Evolutionary conservation across 1,284 basidiomycete genomes (phyloP), one percentile per base, ranked within the genome.

Genomic region (Tremellales sp.): DNA sequence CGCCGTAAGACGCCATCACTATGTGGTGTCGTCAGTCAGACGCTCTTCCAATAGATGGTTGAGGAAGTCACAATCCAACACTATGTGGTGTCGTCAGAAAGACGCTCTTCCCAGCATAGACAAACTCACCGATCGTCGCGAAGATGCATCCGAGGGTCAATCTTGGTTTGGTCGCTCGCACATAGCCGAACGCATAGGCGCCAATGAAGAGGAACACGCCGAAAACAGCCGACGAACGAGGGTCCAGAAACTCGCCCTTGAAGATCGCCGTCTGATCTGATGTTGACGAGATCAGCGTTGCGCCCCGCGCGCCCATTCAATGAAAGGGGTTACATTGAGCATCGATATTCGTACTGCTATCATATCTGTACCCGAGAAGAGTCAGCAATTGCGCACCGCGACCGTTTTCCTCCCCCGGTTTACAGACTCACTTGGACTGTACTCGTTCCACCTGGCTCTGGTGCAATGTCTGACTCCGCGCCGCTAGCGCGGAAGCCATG

Each of bases 181-280:
- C 29, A 2, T 78, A 70, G 0, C 80, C 85, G 16, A 86, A 67
- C 16, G 75, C 58, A 62, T 86, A 87, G 0, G 76, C 69, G 3
- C 81, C 84, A 21, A 85, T 58, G 51, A 81, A 84, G 16, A 89
- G 73, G 61, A 88, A 85, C n/a, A 77, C 78, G 4, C 83, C 86
- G 60, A 79, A 84, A 0, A 87, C 80, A 0, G 65, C 57, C 10
- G 63, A 72, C 1, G 67, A 79, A 65, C 78, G 63, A 1, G 80
- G 76, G 60, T 89, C 85, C 35, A 89, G 75, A 65, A 85, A 88
- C 4, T 70, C 66, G 0, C 85, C 86, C 4, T 77, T 62, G 61
- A 86, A 87, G 32, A 84, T 76, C 40, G 77, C 75, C 2, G 56
- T 49, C 57, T 76, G 73, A 40, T 78, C 62, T 64, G 54, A 16